Evolutionary conservation across 148 eudicot species (phyloP).

Genomic region (Nyssa sinensis): DNA sequence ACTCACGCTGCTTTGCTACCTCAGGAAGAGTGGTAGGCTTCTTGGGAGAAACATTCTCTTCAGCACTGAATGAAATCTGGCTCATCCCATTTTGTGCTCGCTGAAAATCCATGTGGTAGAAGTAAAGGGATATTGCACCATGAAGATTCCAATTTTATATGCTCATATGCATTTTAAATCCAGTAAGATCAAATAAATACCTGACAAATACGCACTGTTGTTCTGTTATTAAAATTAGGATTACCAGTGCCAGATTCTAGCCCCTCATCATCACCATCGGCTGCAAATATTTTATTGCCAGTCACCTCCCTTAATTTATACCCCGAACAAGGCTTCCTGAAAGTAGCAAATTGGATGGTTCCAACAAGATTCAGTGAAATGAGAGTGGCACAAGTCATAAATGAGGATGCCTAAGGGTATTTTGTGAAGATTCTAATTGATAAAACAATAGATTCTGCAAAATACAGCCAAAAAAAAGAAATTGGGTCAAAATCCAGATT

Average conservation of each 20-base stretch:
- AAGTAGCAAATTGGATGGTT: slow-evolving; percentile 13
- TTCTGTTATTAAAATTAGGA: slow-evolving; percentile 36
- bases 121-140: background rate
- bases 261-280: slow-evolving; percentile 41
- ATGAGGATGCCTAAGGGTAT: too few species aligned
- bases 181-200: slow-evolving; percentile 26
- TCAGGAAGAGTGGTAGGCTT: slow-evolving; percentile 76
- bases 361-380: background rate
- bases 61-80: slow-evolving; percentile 82
- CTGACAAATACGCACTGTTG: slow-evolving; percentile 77
- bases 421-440: background rate
- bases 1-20: slow-evolving; percentile 94
- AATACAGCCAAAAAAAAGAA: background rate
- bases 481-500: background rate
- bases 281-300: slow-evolving; percentile 83
- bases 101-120: slow-evolving; percentile 31
- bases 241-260: slow-evolving; percentile 46
- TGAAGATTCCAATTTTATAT: background rate
- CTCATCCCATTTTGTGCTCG: slow-evolving; percentile 80
- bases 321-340: slow-evolving; percentile 89
- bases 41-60: slow-evolving; percentile 71
- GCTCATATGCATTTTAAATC: background rate
- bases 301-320: slow-evolving; percentile 88
- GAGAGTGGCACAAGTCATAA: background rate
- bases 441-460: background rate